Evolutionary conservation across 192 early-diverging fungal genomes (phyloP).

Genomic region (Podochytrium sp.): DNA sequence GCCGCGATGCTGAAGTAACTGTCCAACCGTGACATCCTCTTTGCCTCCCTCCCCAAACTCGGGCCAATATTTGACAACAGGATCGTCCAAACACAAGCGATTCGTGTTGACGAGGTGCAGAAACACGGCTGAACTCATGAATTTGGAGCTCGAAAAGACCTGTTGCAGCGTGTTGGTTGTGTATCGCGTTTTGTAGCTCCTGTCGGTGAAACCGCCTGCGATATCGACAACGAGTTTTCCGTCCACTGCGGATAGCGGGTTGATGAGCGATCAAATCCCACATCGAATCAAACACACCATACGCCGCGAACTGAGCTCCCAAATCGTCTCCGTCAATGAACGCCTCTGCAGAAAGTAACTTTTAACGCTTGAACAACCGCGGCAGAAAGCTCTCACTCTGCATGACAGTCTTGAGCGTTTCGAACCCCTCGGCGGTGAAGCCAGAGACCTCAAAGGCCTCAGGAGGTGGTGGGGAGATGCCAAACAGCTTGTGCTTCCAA

Average conservation of each 20-base stretch:
- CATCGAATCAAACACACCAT: constrained; percentile 13
- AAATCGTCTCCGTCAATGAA: constrained; percentile 51
- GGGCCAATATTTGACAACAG: constrained; percentile 68
- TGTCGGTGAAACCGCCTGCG: constrained; percentile 59
- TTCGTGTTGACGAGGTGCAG: constrained; percentile 63
- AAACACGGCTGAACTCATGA: constrained; percentile 59
- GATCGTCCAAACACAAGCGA: constrained; percentile 49
- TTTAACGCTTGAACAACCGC: no score
- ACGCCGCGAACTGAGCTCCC: constrained; percentile 51
- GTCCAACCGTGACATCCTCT: constrained; percentile 62
- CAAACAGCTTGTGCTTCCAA: constrained; percentile 5
- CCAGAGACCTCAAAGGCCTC: constrained; percentile 10
- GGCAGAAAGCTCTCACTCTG: not conserved
- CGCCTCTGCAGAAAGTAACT: no score
- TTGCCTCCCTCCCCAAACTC: constrained; percentile 76
- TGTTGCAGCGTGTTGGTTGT: constrained; percentile 61
- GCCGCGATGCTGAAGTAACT: constrained; percentile 65
- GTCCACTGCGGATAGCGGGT: no score
- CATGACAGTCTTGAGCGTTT: constrained; percentile 39
- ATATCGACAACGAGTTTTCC: constrained; percentile 63
- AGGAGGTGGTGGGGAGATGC: not conserved
- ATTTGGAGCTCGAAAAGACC: constrained; percentile 69
- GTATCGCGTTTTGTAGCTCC: constrained; percentile 44
- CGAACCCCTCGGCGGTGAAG: constrained; percentile 39
- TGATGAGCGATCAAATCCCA: not conserved